Evolutionary conservation across 2,329 filamentous ascomycete genomes (phyloP), one percentile per base, ranked within the genome.

Genomic region (Fusarium gaditjirri): DNA sequence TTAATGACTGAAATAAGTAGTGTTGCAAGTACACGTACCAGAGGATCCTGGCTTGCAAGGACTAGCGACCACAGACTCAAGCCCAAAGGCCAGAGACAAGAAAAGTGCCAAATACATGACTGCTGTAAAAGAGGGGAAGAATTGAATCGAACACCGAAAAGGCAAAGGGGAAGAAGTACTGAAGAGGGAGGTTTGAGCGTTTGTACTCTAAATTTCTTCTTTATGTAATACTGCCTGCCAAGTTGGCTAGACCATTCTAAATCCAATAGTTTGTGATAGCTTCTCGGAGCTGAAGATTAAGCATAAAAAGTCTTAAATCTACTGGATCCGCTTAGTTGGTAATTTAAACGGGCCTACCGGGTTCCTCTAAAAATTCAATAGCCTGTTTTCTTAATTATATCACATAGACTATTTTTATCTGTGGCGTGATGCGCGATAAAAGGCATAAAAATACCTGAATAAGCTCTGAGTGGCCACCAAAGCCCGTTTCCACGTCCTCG

Each of bases 131-230:
- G 23, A 44, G 23, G 17, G 23, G 7, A 44, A 27, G 42, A 27
- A 44, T 9, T 19, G 25, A 35, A 19, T 11, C 11, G 42, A 44
- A 19, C 12, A 9, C 16, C 16, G 1, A 25, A 19, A 8, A 19
- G 11, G 19, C 17, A 5, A 19, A 27, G 23, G 5, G 5, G 8
- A 43, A 9, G 10, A 19, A 44, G 17, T 44, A 11, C 17, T 25
- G 5, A 5, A 9, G 19, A 44, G 11, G 11, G 23, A 13, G 4
- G 0, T 19, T 2, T 27, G 4, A 44, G 9, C 2, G n/a, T 8
- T 4, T 44, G 19, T 44, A 44, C 25, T 11, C 11, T 27, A 19
- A 27, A 27, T 44, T 44, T 9, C 23, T 27, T 23, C 42, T 44
- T 44, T 44, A 3, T 27, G 13, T 19, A 19, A 43, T 19, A 23